These are phyloP conservation scores for Polyporus tsugae DNA, from an alignment of 1,284 basidiomycete genomes.

Conservation along the genomic window DNA sequence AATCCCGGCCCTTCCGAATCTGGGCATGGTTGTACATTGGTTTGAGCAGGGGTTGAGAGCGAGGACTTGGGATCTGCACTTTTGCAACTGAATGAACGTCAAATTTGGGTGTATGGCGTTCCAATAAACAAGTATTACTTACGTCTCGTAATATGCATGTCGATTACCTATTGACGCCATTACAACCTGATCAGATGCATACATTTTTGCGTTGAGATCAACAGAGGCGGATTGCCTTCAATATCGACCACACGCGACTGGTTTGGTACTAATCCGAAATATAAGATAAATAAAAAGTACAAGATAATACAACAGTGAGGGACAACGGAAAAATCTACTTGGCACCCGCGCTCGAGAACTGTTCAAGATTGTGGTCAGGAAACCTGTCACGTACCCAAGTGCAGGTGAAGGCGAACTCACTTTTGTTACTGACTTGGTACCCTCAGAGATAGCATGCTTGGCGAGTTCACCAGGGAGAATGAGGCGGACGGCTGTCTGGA, in stretches of 20 bases:
- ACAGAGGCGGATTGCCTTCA: no score
- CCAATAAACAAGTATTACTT: no score
- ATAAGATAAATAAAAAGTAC: slow-evolving; percentile 41
- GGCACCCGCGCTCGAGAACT: slow-evolving; percentile 73
- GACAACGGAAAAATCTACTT: slow-evolving; percentile 49
- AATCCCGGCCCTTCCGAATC: no score
- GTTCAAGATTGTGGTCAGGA: slow-evolving; percentile 1
- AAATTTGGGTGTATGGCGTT: no score
- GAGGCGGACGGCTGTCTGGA: slow-evolving; percentile 90
- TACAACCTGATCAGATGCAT: no score
- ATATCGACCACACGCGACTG: not conserved
- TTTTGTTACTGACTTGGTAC: slow-evolving; percentile 64
- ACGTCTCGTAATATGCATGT: no score
- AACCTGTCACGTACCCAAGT: not conserved
- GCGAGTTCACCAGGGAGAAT: slow-evolving; percentile 91
- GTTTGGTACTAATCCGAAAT: slow-evolving; percentile 28
- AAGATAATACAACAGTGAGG: slow-evolving; percentile 34
- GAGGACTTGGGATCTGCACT: no score
- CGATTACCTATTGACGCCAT: no score
- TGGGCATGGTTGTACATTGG: no score
- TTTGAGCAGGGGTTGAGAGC: no score
- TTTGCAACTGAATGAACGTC: no score
- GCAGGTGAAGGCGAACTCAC: slow-evolving; percentile 20
- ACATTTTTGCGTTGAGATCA: no score
- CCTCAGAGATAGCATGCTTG: slow-evolving; percentile 85